Evolutionary conservation across 352 stramenopile genomes (phyloP), one percentile per base, ranked within the genome.

Genomic region (Phytophthora sp.): DNA sequence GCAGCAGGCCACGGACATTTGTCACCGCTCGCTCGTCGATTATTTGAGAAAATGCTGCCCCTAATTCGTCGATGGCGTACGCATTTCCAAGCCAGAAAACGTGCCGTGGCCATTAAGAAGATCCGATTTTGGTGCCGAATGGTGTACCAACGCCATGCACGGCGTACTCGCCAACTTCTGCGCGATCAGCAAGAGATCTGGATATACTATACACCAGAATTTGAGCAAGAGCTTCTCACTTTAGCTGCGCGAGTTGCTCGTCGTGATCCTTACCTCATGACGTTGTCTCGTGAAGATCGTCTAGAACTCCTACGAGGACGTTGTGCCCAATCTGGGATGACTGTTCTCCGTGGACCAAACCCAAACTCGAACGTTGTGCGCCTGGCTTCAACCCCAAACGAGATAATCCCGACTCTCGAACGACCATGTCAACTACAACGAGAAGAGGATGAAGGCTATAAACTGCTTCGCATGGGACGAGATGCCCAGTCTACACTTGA

Each of bases 111-210:
- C 18, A 76, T 91, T 53, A 85, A 85, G 52, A 93, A 91, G 62
- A 93, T 90, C 36, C 81, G 77, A 3, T 88, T 91, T 41, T 93
- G 82, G 84, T 90, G 81, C 20, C 81, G 89, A 68, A 80, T 91
- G 77, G 73, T 90, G 31, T 84, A 83, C 47, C 82, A 89, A 61
- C 82, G 80, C 9, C 83, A 93, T 42, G 65, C 60, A 4, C 79
- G 80, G 42, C 82, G 82, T 23, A 82, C 73, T 18, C 69, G 76
- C 24, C 79, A 86, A 45, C 64, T 93, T 27, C 61, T 90, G 0
- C 64, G 53, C 2, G 72, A 88, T 0, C 66, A 89, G 21, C 81
- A 91, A 58, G 73, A 90, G 53, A 73, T 94, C 7, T 87, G 81
- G 63, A 83, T 94, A 18, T 94, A 91, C 67, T 94, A 91, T 64